Conservation (phyloP, 352 stramenopile genomes). For the Elongisporangium senticosum region DNA sequence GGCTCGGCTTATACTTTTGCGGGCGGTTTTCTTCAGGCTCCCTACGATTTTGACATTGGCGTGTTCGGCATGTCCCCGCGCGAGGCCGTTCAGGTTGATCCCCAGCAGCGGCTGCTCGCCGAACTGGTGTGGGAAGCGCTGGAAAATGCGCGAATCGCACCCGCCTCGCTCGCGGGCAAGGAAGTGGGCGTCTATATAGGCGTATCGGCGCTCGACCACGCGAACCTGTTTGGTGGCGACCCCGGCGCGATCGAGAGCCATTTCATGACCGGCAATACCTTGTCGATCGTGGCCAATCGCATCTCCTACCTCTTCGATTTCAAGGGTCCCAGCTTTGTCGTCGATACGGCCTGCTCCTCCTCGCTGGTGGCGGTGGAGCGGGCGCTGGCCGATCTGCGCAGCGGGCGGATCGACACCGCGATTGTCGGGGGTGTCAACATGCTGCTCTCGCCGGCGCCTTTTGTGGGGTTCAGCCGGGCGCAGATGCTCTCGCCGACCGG, state of each 20-base stretch:
- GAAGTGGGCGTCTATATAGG: constrained; percentile 5
- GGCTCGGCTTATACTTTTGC: constrained; percentile 5
- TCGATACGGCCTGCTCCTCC: constrained; percentile 4
- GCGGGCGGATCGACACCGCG: constrained; percentile 3
- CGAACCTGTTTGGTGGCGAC: constrained; percentile 5
- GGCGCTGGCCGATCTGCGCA: constrained; percentile 4
- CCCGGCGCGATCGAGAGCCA: constrained; percentile 4
- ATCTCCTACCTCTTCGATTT: constrained; percentile 6
- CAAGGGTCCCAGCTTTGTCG: constrained; percentile 5
- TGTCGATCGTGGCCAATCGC: constrained; percentile 5
- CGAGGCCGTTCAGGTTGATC: constrained; percentile 5
- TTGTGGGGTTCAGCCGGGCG: constrained; percentile 4
- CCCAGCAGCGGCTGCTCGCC: constrained; percentile 3
- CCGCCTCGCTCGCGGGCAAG: constrained; percentile 3
- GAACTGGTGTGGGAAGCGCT: constrained; percentile 5
- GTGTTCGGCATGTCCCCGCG: constrained; percentile 4
- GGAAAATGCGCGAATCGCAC: constrained; percentile 5
- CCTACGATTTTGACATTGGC: constrained; percentile 5
- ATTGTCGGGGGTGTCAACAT: constrained; percentile 5
- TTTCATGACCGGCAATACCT: constrained; percentile 5
- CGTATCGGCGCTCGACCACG: constrained; percentile 4
- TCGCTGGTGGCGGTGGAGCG: constrained; percentile 4
- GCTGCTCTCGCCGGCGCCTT: constrained; percentile 4
- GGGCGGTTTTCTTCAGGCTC: constrained; percentile 5
- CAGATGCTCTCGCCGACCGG: constrained; percentile 4